phyloP scores from a whole-genome alignment of 2,329 filamentous ascomycete species.

The Aspergillus sp. region DNA sequence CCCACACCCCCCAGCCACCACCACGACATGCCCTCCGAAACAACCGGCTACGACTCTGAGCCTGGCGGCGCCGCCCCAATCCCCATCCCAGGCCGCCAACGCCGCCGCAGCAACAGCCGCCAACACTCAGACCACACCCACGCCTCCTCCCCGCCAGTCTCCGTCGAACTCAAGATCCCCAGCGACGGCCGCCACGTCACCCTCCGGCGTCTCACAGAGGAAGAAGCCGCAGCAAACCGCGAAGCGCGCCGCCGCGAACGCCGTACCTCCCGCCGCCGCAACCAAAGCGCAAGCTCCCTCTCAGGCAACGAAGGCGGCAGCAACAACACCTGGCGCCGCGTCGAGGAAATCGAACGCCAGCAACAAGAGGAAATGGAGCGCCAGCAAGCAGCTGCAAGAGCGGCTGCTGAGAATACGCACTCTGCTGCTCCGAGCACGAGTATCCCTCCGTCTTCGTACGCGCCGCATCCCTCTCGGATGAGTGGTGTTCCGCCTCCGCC shows the following conservation, averaged over 20 bases:
- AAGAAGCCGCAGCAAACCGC: conserved; percentile 56
- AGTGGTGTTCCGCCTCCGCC: conserved; percentile 18
- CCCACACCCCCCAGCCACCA: conserved; percentile 38
- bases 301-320: conserved; percentile 33
- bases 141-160: conserved; percentile 53
- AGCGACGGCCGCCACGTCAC: conserved; percentile 58
- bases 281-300: conserved; percentile 36
- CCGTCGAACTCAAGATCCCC: conserved; percentile 60
- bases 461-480: conserved; percentile 12
- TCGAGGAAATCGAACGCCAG: conserved; percentile 42
- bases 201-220: conserved; percentile 53
- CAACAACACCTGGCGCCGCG: conserved; percentile 42
- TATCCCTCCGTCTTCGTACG: conserved; percentile 18
- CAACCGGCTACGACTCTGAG: conserved; percentile 21
- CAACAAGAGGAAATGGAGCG: conserved; percentile 40
- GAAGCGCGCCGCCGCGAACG: conserved; percentile 46
- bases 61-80: conserved; percentile 27
- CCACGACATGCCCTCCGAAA: conserved; percentile 30
- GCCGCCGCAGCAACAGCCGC: conserved; percentile 24
- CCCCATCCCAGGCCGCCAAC: conserved; percentile 25
- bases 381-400: conserved; percentile 26
- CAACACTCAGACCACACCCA: conserved; percentile 34
- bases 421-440: conserved; percentile 19
- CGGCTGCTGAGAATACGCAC: conserved; percentile 3
- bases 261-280: conserved; percentile 33